Evolutionary conservation across 1,284 basidiomycete species (phyloP), one percentile per base, ranked within the genome.

Genomic region (Cutaneotrichosporon dermatis): DNA sequence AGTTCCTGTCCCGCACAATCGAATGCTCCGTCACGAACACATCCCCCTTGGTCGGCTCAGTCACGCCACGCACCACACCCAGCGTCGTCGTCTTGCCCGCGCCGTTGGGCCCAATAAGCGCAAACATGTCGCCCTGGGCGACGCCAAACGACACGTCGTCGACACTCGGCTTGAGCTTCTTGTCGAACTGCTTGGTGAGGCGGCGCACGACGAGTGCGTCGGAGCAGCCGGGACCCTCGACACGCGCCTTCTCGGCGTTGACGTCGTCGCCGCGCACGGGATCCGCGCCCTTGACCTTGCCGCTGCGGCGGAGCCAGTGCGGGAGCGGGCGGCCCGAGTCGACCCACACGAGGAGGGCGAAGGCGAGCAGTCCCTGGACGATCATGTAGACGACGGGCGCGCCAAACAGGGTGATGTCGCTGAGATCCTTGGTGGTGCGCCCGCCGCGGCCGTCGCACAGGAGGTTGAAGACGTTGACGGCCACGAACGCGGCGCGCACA

Each of bases 21-120:
- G 88, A 89, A 36, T 81, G 78, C 1, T 82, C 84, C 54, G 83
- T 82, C 66, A 90, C 86, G 53, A 82, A 68, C 4, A 88, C 82
- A 64, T 90, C 86, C 1, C 88, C 88, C 1, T 83, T 2, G 84
- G 86, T 50, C 81, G 74, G 48, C 84, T 77, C 55, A 53, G 63
- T 64, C 34, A 71, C 62, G 40, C 71, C 70, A 7, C 71, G 62
- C 16, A 72, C 69, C 50, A 67, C 68, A 10, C 66, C 71, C 43
- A 73, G 57, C 0, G 85, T 86, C 0, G 89, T 89, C 4, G 87
- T 90, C 76, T 90, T 90, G 0, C 77, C 79, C 9, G 88, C 89
- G 1, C 89, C 89, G 64, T 90, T 91, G 0, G 88, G 88, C 4
- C 89, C 89, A 13, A 90, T 80, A 63, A 91, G 75, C 4, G 86